Evolutionary conservation across 1,284 basidiomycete genomes (phyloP), one percentile per base, ranked within the genome.

Genomic region (Rhodotorula sp.): DNA sequence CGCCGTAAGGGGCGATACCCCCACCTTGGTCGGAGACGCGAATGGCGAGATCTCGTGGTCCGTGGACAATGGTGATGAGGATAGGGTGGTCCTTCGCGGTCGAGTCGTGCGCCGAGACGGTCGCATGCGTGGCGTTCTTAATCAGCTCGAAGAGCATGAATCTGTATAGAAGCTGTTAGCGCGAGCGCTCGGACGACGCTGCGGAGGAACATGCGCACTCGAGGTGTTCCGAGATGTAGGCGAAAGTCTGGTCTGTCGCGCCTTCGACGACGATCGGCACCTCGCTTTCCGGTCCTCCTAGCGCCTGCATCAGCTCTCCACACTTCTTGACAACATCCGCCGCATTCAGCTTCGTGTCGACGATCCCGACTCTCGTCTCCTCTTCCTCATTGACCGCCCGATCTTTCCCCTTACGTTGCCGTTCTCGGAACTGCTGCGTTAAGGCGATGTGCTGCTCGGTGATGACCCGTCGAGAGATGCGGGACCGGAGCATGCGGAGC

Each of bases 391-490:
- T 56, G 20, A 48, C 15, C 10, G 54, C 69, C 26, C 51, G 50
- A 18, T 48, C 89, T 16, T 71, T 73, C 16, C 65, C 71, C 34
- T 69, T 67, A 44, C 87, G 85, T 68, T 88, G 85, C 44, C 82
- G 83, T 30, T 81, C 78, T 69, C 83, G 77, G 34, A 84, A 83
- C 50, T 85, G 85, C 66, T 87, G 85, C 8, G 90, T 89, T 8
- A 95, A 83, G 4, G 91, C 89, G 64, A 94, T 87, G 76, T 95
- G 92, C 77, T 95, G 92, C 78, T 94, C 90, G 2, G 88, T 90
- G 40, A 95, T 84, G 37, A 95, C 92, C 52, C 93, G 86, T 31
- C 92, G 85, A 15, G 92, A 93, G 78, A 95, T 93, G 63, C 93
- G 85, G 5, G 92, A 94, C 56, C 92, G 85, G 15, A 95, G 85